These are phyloP conservation scores for Coemansia sp. DNA, from an alignment of 192 early-diverging fungal species.

Conservation along the genomic window DNA sequence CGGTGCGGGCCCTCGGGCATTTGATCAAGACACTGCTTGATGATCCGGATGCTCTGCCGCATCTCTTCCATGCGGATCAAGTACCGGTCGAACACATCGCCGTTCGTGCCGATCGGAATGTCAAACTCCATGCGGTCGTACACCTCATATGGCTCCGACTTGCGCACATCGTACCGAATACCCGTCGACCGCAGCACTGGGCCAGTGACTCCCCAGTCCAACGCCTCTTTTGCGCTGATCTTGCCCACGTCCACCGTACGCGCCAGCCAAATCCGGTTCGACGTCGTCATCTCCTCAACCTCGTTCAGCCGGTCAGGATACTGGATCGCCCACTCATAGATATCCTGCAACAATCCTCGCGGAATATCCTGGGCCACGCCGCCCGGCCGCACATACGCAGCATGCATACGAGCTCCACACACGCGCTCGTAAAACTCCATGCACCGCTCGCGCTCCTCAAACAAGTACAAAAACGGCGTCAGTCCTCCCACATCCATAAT, in stretches of 20 bases:
- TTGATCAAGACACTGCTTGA: slow-evolving; percentile 92
- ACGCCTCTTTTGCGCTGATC: slow-evolving; percentile 83
- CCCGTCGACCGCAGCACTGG: slow-evolving; percentile 95
- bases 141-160: slow-evolving; percentile 91
- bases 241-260: slow-evolving; percentile 85
- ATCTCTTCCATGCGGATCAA: slow-evolving; percentile 98
- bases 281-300: slow-evolving; percentile 88
- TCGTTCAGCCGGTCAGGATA: slow-evolving; percentile 90
- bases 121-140: slow-evolving; percentile 96
- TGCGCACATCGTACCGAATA: slow-evolving; percentile 91
- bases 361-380: slow-evolving; percentile 94
- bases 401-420: slow-evolving; percentile 96
- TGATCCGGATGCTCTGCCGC: slow-evolving; percentile 94
- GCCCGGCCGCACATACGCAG: slow-evolving; percentile 94
- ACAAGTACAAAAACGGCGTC: slow-evolving; percentile 98
- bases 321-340: slow-evolving; percentile 90
- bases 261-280: slow-evolving; percentile 93
- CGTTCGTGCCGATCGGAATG: slow-evolving; percentile 90
- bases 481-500: slow-evolving; percentile 97
- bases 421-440: slow-evolving; percentile 99
- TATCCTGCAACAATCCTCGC: slow-evolving; percentile 90
- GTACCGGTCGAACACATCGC: slow-evolving; percentile 96
- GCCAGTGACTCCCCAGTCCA: slow-evolving; percentile 91
- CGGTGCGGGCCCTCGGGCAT: slow-evolving; percentile 93
- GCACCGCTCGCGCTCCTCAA: slow-evolving; percentile 98